Conservation (phyloP, 1,284 basidiomycete species). For the Pascua guehoae region DNA sequence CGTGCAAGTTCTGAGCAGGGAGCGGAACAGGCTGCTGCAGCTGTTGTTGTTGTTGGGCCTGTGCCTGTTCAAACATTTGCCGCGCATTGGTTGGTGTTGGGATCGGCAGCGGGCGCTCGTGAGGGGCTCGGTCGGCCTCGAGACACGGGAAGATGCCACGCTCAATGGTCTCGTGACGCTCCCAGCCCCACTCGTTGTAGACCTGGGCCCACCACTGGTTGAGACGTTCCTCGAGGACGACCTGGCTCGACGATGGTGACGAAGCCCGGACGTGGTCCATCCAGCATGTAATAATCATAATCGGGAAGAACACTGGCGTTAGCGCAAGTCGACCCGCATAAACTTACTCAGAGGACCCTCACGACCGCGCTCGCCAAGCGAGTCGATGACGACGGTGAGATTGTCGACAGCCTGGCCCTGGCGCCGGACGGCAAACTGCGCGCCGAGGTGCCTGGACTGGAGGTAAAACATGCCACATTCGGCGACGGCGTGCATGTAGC, state of each 20-base stretch:
- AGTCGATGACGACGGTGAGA: constrained; percentile 43
- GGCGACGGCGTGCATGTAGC: constrained; percentile 52
- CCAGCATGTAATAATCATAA: constrained; percentile 41
- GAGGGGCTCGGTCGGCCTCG: background rate
- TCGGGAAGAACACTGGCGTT: constrained; percentile 37
- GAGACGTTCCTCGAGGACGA: constrained; percentile 31
- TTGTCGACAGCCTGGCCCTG: constrained; percentile 49
- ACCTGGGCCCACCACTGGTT: constrained; percentile 39
- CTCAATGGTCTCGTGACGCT: constrained; percentile 27
- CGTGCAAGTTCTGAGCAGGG: too few species aligned
- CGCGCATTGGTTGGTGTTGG: background rate
- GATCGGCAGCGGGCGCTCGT: background rate
- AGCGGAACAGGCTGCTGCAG: background rate
- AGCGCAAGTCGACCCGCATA: background rate
- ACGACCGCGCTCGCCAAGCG: constrained; percentile 40
- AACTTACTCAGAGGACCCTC: constrained; percentile 43
- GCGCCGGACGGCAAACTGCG: constrained; percentile 33
- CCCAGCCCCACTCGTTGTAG: constrained; percentile 38
- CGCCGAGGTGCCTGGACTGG: constrained; percentile 38
- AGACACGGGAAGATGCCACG: constrained; percentile 25
- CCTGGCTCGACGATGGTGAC: constrained; percentile 19
- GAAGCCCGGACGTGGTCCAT: constrained; percentile 35
- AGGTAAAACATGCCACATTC: constrained; percentile 53
- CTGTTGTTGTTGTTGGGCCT: background rate
- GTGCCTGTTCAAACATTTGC: background rate